Conservation (phyloP, 805 yeast genomes). For the Cyberlindnera petersonii region DNA sequence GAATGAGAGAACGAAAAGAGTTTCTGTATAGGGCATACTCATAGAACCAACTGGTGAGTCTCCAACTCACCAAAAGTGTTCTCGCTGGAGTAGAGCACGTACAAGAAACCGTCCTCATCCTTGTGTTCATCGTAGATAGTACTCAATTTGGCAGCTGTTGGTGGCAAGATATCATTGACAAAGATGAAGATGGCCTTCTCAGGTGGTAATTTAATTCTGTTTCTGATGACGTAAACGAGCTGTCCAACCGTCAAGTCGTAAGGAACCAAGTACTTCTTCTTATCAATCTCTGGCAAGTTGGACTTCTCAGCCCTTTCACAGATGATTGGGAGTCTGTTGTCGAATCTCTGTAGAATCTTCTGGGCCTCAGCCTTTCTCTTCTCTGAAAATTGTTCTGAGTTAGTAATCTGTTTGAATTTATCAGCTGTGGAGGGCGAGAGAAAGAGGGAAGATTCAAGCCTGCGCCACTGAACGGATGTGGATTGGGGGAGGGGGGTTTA, state of each 20-base stretch:
- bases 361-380: slow-evolving; percentile 94
- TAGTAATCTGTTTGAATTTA: slow-evolving; percentile 2
- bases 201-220: slow-evolving; percentile 90
- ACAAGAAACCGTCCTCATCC: slow-evolving; percentile 96
- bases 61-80: slow-evolving; percentile 75
- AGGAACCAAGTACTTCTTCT: slow-evolving; percentile 95
- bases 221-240: slow-evolving; percentile 95
- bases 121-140: slow-evolving; percentile 94
- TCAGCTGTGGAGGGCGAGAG: too few species aligned
- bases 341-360: slow-evolving; percentile 83
- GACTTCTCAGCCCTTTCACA: slow-evolving; percentile 97
- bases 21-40: too few species aligned
- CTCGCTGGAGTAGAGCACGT: slow-evolving; percentile 94
- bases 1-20: too few species aligned
- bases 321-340: slow-evolving; percentile 90
- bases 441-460: too few species aligned
- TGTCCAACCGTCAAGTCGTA: slow-evolving; percentile 96
- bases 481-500: too few species aligned
- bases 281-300: slow-evolving; percentile 93
- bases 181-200: slow-evolving; percentile 98
- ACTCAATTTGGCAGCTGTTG: slow-evolving; percentile 96
- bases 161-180: slow-evolving; percentile 95
- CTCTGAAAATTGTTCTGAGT: slow-evolving; percentile 42
- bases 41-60: background rate
- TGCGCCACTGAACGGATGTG: too few species aligned